A percentile compares a stretch with the other conserved stretches of the same genome.
Conservation (phyloP, 1,284 basidiomycete genomes). For the Phenoliferia sp. region DNA sequence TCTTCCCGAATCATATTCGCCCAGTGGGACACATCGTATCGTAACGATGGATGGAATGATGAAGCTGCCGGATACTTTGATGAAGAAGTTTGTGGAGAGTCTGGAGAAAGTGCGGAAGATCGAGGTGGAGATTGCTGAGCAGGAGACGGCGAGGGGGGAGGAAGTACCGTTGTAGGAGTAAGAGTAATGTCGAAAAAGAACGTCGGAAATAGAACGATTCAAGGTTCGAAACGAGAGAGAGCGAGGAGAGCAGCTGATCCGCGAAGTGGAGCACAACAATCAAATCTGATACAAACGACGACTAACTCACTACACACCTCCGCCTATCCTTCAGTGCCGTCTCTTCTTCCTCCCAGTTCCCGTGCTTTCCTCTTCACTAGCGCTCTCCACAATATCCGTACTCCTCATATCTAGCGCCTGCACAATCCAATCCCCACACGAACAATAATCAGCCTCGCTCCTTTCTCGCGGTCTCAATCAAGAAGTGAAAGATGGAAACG, state of each 20-base stretch:
- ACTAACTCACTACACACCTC: background rate
- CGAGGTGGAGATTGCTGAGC: slow-evolving; percentile 33
- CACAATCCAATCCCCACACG: background rate
- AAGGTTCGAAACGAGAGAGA: background rate
- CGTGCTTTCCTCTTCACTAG: slow-evolving; percentile 5
- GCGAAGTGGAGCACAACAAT: background rate
- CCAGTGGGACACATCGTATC: slow-evolving; percentile 18
- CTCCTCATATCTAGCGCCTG: slow-evolving; percentile 19
- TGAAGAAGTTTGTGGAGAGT: slow-evolving; percentile 25
- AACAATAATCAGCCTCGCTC: too few relatives aligned
- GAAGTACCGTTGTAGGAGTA: too few relatives aligned
- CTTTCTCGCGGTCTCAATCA: too few relatives aligned
- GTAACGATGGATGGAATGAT: slow-evolving; percentile 26
- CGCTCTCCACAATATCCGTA: slow-evolving; percentile 10
- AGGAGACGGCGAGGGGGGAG: background rate
- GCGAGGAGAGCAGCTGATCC: too few relatives aligned
- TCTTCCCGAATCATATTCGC: slow-evolving; percentile 15
- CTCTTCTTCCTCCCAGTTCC: background rate
- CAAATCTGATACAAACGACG: background rate
- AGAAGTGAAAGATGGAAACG: slow-evolving; percentile 1
- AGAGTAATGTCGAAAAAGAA: background rate
- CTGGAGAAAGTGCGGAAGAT: slow-evolving; percentile 42
- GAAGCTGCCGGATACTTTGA: slow-evolving; percentile 6
- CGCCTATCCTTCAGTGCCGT: background rate
- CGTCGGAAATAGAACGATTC: background rate